Evolutionary conservation across 1,139 yeast genomes (phyloP), one percentile per base, ranked within the genome.

Genomic region (Kodamaea fungicola): DNA sequence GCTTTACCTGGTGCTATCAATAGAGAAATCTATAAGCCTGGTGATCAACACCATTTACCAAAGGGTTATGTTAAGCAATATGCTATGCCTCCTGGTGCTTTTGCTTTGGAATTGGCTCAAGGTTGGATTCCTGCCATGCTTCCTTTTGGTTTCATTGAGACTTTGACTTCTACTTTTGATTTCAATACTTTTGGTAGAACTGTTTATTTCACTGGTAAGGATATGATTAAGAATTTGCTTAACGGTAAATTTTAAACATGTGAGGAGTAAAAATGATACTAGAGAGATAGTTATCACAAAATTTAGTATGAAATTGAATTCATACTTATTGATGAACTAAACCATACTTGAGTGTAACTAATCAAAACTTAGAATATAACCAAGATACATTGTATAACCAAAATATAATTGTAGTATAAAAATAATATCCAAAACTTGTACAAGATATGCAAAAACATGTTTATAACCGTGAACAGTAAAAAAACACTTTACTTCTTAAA

Each of bases 81-180:
- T 60, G 52, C 80, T 26, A 87, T 92, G 95, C 83, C 87, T 1
- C 61, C 76, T 30, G 94, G 83, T 26, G 71, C 87, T 0, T 90
- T 81, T 64, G 97, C 98, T 6, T 69, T 92, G 51, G 98, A 92
- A 60, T 75, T 92, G 55, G 98, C 98, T 6, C 98, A 92, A 67
- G 98, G 98, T 41, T 92, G 96, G 95, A 87, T 92, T 49, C 98
- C 98, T 26, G 83, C 94, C 37, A 92, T 92, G 98, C 74, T 94
- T 46, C 97, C 97, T 13, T 94, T 92, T 59, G 98, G 98, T 0
- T 79, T 92, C 61, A 67, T 87, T 42, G 96, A 88, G 57, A 78
- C 84, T 6, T 56, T 85, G 42, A 74, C 83, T 38, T 83, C 95
- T 31, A 92, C 97, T 9, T 63, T 89, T 51, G 98, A 92, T 60